These are phyloP conservation scores for Selaginella tamariscina DNA, from an alignment of 75 land plant genomes.

Conservation along the genomic window DNA sequence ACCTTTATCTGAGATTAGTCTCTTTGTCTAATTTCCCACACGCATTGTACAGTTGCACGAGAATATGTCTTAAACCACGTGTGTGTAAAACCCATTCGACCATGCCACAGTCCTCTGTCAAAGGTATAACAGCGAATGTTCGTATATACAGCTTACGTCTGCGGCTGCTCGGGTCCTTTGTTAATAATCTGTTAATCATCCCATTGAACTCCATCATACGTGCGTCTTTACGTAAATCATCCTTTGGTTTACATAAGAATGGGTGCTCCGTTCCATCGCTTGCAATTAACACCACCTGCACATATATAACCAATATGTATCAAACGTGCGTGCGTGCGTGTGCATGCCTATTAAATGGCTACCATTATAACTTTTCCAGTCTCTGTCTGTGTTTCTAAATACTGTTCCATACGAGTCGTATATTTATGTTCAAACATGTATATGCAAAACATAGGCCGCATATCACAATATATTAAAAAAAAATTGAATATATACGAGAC, in stretches of 20 bases:
- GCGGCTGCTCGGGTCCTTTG: slow-evolving; percentile 94
- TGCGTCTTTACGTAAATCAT: slow-evolving; percentile 97
- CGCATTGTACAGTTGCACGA: slow-evolving; percentile 78
- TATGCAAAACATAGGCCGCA: too few relatives aligned
- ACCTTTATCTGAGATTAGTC: slow-evolving; percentile 85
- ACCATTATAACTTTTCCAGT: too few relatives aligned
- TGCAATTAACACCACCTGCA: slow-evolving; percentile 66
- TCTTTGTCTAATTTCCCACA: slow-evolving; percentile 80
- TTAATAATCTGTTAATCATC: slow-evolving; percentile 81
- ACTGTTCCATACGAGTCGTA: too few relatives aligned
- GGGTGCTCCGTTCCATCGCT: slow-evolving; percentile 88
- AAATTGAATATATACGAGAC: too few relatives aligned
- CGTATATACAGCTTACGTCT: slow-evolving; percentile 92
- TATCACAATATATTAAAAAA: too few relatives aligned
- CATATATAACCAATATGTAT: too few relatives aligned
- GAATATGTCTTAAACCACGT: slow-evolving; percentile 96
- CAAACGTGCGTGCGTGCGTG: too few relatives aligned
- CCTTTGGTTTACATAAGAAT: slow-evolving; percentile 97
- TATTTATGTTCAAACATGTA: too few relatives aligned
- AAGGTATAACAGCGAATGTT: slow-evolving; percentile 94
- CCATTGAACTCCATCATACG: slow-evolving; percentile 99
- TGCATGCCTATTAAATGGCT: too few relatives aligned
- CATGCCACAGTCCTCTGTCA: slow-evolving; percentile 98
- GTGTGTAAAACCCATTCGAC: slow-evolving; percentile 99
- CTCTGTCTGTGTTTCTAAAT: too few relatives aligned